Conservation (phyloP, 352 stramenopile species). For the Pilasporangium apinafurcum region DNA sequence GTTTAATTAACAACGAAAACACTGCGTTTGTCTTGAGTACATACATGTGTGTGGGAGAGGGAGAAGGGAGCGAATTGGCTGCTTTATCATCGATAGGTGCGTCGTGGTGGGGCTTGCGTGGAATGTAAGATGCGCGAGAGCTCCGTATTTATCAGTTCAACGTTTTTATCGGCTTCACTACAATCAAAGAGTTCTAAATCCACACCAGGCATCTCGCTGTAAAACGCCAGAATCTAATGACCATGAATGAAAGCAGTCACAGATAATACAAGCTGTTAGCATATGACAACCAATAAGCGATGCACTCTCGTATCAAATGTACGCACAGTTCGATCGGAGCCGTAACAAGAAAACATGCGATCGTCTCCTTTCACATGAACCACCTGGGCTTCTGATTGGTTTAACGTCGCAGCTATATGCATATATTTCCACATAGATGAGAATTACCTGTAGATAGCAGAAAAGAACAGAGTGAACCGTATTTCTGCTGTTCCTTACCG, state of each 20-base stretch:
- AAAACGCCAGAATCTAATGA: slow-evolving; percentile 87
- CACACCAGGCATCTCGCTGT: slow-evolving; percentile 69
- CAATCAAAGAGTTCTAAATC: slow-evolving; percentile 80
- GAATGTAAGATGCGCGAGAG: slow-evolving; percentile 64
- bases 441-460: no score
- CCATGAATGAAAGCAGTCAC: no score
- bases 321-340: slow-evolving; percentile 59
- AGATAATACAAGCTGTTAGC: not conserved
- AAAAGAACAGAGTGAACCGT: not conserved
- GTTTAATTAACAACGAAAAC: no score
- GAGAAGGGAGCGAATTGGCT: no score
- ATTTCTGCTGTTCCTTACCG: slow-evolving; percentile 22
- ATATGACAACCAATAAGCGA: not conserved
- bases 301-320: not conserved
- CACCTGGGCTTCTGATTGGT: slow-evolving; percentile 77
- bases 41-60: no score
- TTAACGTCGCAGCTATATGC: slow-evolving; percentile 56
- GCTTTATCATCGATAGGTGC: no score
- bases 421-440: not conserved
- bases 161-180: slow-evolving; percentile 65
- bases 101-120: no score
- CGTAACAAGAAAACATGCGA: slow-evolving; percentile 85
- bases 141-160: slow-evolving; percentile 69
- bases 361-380: slow-evolving; percentile 79
- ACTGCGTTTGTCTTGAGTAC: no score